Base-by-base conservation (phyloP, 2,329 filamentous ascomycete species). In the Sclerotinia trifoliorum region DNA sequence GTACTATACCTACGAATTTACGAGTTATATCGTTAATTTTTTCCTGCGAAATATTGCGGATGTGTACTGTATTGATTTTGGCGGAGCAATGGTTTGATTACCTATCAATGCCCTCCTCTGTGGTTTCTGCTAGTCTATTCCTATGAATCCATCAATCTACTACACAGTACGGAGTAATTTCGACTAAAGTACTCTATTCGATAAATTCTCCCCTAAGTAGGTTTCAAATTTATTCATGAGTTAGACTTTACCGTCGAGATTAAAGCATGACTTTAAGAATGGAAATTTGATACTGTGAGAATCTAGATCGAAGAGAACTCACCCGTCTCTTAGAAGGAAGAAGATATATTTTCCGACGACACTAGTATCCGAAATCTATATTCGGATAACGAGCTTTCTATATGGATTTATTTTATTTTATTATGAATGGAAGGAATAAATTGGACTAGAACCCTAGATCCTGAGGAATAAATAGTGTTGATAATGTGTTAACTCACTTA, bases 1-100 rank as follows among this genome's bases (percentile, higher is more conserved):
- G 44, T 49, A 61, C 58, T 26, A 26, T 51, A 39, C n/a, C 51
- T 8, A 62, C 29, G 44, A 62, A 39, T 39, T 51, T 13, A 62
- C 46, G 58, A 62, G 21, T 62, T 8, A 10, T 51, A 29, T 61
- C 39, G 4, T 49, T 24, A 4, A 19, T 19, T 62, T 11, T 0
- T 21, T 61, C 7, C 24, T 11, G 7, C 19, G 5, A 55, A 21
- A 19, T 29, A 3, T 11, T 42, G 26, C 26, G 4, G 6, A 8
- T 61, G 13, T 61, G 32, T 7, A 48, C 26, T 11, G 52, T 17
- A 55, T 21, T 19, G 10, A 13, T 55, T 55, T 35, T 19, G 17
- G 29, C 21, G 8, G 17, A 19, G 52, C 13, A 5, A 8, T 35
- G 21, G 5, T 48, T 32, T 24, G 2, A 32, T n/a, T 48, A 48